phyloP scores from a whole-genome alignment of 371 early-diverging fungal genomes.

The Parasitella parasitica region DNA sequence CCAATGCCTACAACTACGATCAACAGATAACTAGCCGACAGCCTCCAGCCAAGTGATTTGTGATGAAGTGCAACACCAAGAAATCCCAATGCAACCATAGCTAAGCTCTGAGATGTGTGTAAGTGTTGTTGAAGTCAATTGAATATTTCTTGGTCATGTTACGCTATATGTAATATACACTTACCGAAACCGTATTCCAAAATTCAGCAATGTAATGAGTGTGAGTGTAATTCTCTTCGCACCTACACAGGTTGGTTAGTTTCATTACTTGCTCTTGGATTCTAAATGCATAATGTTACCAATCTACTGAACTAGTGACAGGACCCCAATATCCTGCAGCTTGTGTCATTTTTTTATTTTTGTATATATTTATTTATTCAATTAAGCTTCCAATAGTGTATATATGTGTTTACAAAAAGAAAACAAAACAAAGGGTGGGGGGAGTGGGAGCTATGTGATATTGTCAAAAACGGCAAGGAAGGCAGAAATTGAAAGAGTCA shows the following conservation, averaged over 20 bases:
- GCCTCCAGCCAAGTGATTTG: slow-evolving; percentile 33
- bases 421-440: background rate
- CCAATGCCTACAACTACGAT: slow-evolving; percentile 47
- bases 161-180: background rate
- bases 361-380: background rate
- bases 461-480: background rate
- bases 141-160: background rate
- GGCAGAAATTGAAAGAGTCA: background rate
- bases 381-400: background rate
- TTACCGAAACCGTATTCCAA: slow-evolving; percentile 45
- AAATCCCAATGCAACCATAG: slow-evolving; percentile 39
- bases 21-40: slow-evolving; percentile 38
- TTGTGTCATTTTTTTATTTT: background rate
- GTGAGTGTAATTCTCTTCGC: slow-evolving; percentile 37
- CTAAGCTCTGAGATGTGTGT: slow-evolving; percentile 31
- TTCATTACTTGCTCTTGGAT: background rate
- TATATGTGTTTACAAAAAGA: background rate
- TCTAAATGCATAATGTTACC: slow-evolving; percentile 20
- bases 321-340: slow-evolving; percentile 38
- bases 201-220: slow-evolving; percentile 39
- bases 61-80: slow-evolving; percentile 37
- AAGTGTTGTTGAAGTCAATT: background rate
- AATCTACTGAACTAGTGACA: slow-evolving; percentile 44
- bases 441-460: background rate
- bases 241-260: background rate